Conservation (phyloP, 2,329 filamentous ascomycete species). For the Clarireedia monteithiana region DNA sequence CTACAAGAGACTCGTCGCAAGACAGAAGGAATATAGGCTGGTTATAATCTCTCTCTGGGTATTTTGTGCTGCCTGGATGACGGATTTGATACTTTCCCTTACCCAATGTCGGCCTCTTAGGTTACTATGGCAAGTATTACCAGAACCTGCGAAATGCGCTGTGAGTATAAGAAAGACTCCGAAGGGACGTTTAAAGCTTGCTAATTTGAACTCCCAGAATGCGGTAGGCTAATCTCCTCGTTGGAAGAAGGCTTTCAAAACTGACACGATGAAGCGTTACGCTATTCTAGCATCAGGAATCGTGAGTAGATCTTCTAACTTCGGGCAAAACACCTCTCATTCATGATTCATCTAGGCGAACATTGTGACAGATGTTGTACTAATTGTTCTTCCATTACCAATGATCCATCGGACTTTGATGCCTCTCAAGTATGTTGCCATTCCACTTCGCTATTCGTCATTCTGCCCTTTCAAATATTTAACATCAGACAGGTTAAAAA, state of each 20-base stretch:
- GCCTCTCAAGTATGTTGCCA: constrained; percentile 5
- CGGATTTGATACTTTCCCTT: background rate
- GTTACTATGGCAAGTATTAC: constrained; percentile 1
- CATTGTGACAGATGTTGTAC: constrained; percentile 14
- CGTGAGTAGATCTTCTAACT: background rate
- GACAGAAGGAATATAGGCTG: constrained; percentile 8
- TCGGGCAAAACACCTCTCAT: background rate
- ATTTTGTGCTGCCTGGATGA: background rate
- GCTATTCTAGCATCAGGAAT: background rate
- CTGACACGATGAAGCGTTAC: background rate
- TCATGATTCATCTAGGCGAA: constrained; percentile 9
- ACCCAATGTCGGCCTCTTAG: background rate
- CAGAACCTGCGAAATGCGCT: background rate
- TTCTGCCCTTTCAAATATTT: background rate
- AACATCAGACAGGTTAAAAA: constrained; percentile 7
- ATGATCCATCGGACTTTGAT: constrained; percentile 14
- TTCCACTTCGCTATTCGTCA: background rate
- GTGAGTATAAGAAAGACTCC: background rate
- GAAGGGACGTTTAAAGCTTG: background rate
- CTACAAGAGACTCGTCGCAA: constrained; percentile 15
- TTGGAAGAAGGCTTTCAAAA: background rate
- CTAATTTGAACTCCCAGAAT: background rate
- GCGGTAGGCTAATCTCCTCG: background rate
- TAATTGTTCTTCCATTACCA: constrained; percentile 17
- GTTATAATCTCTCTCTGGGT: background rate